Base-by-base conservation (phyloP, 2,329 filamentous ascomycete species). In the Fusarium sp. region DNA sequence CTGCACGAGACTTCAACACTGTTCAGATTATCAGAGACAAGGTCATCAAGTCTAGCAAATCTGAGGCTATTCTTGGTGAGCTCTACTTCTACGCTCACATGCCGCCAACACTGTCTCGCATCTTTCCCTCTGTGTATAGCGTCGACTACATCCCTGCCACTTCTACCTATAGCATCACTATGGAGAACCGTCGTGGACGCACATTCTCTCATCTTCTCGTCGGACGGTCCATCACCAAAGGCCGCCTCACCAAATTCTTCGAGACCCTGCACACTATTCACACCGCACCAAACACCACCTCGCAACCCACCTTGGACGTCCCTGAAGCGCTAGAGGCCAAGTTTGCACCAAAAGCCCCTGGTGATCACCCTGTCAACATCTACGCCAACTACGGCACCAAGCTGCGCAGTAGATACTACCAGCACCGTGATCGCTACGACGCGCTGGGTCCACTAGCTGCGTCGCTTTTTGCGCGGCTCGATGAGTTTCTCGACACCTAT, bases 21-120 rank as follows among this genome's bases (percentile, higher is more conserved):
- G 53, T 56, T 2, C 53, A 56, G 22, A 56, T 56, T 39, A 56
- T 56, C 22, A 56, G 53, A 10, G 53, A 56, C 22, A 56, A 56
- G 29, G 53, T 56, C 10, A 56, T 56, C 22, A 56, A 56, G 39
- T 56, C 53, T 8, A 56, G 53, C 9, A 56, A 56, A 20, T 56
- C 53, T 0, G 53, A 56, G 53, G 53, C 53, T 14, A 56, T 56
- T 11, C 53, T 56, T 2, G 53, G 53, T 35, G 53, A 56, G 31
- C 39, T 56, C 17, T 56, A 56, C 10, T 56, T 56, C 12, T 56
- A 56, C 13, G 53, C 53, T 20, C 53, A 56, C 4, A 56, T 56
- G 53, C 53, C 53, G 3, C 53, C 53, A n/a, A 56, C 53, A 14
- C 29, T 56, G 12, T 31, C 53, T 27, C 53, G 22, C 0, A 56